Evolutionary conservation across 2,329 filamentous ascomycete genomes (phyloP).

Genomic region (Neofusicoccum kwambonambiense): DNA sequence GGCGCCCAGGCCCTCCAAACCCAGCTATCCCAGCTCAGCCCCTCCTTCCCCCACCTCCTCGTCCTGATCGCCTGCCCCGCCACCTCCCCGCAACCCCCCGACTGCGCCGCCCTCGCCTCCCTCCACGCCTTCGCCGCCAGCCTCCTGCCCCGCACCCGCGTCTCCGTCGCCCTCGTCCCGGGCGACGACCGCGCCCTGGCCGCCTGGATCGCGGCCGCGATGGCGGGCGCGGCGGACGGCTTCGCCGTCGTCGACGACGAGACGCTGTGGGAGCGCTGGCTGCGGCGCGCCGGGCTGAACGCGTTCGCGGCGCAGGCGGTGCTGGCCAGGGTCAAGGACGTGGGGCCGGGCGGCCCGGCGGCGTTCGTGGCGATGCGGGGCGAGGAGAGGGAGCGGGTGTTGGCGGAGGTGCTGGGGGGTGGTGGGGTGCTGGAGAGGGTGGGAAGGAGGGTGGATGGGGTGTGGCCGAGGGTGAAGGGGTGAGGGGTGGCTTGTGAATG

Average conservation of each 20-base stretch:
- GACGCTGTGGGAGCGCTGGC: conserved; percentile 65
- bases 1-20: conserved; percentile 22
- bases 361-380: conserved; percentile 58
- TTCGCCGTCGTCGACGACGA: conserved; percentile 48
- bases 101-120: conserved; percentile 32
- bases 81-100: conserved; percentile 21
- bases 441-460: conserved; percentile 51
- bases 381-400: conserved; percentile 50
- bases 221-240: conserved; percentile 32
- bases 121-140: conserved; percentile 30
- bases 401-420: conserved; percentile 57
- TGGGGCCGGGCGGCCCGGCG: conserved; percentile 43
- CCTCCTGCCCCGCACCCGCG: background rate
- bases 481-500: too few species aligned
- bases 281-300: conserved; percentile 67
- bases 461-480: conserved; percentile 36
- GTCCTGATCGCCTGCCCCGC: conserved; percentile 60
- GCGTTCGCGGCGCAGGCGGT: conserved; percentile 69
- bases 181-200: conserved; percentile 44
- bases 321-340: conserved; percentile 43
- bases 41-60: conserved; percentile 66
- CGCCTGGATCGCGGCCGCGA: conserved; percentile 31
- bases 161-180: conserved; percentile 36
- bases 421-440: conserved; percentile 53
- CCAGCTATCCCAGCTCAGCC: conserved; percentile 49